Percentiles rank a stretch among this genome's conserved stretches.
phyloP scores from a whole-genome alignment of 2,329 filamentous ascomycete genomes.

The Thermothelomyces thermophilus region DNA sequence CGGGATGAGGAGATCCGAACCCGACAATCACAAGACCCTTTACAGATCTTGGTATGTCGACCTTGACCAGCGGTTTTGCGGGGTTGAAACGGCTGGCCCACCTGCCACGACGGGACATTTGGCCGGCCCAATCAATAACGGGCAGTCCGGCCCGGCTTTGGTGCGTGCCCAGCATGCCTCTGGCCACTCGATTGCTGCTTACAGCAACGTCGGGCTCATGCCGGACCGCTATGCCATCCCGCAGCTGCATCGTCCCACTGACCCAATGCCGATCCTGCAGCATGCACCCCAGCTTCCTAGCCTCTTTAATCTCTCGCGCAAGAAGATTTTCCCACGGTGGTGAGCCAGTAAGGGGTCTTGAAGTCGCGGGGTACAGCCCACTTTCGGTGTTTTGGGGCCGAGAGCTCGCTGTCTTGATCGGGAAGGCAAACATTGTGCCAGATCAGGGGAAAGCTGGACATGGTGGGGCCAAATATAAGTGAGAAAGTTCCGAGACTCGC shows the following conservation, averaged over 20 bases:
- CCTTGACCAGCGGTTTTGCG: conserved; percentile 5
- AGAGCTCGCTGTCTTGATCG: conserved; percentile 13
- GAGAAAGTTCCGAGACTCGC: conserved; percentile 11
- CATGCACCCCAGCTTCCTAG: conserved; percentile 16
- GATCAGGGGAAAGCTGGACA: conserved; percentile 7
- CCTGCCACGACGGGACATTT: conserved; percentile 6
- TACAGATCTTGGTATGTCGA: conserved; percentile 10
- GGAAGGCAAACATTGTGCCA: conserved; percentile 4
- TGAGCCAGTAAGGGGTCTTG: background rate
- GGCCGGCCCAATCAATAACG: conserved; percentile 22
- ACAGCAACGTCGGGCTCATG: background rate
- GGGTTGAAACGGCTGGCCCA: conserved; percentile 1
- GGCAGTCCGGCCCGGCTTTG: conserved; percentile 25
- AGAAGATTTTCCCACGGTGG: conserved; percentile 13
- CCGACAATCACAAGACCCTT: background rate
- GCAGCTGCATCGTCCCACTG: conserved; percentile 14
- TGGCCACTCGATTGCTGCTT: background rate
- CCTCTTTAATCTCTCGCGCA: conserved; percentile 26
- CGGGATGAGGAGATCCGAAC: conserved; percentile 9
- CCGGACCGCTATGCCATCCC: conserved; percentile 19
- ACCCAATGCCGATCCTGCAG: conserved; percentile 19
- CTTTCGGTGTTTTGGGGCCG: conserved; percentile 7
- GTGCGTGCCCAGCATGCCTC: background rate
- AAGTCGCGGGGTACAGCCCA: background rate
- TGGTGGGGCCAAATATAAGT: conserved; percentile 12